Conservation (phyloP, 192 early-diverging fungal species). For the Podila epigama region DNA sequence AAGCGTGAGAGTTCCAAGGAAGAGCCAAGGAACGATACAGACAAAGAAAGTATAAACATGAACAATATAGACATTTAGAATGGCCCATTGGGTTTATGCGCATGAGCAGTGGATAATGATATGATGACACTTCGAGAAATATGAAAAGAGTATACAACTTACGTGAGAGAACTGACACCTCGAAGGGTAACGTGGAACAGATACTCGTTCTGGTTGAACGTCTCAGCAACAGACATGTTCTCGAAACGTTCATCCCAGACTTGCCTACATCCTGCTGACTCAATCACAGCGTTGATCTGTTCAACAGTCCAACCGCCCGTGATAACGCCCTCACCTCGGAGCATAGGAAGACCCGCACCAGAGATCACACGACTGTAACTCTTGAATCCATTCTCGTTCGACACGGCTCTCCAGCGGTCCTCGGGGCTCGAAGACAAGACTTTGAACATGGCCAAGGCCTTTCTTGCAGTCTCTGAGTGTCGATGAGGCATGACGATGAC, state of each 20-base stretch:
- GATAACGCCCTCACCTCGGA: slow-evolving; percentile 58
- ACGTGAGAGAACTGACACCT: slow-evolving; percentile 50
- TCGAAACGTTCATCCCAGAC: slow-evolving; percentile 61
- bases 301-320: slow-evolving; percentile 59
- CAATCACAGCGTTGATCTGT: slow-evolving; percentile 58
- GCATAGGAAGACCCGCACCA: slow-evolving; percentile 52
- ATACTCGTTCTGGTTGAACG: slow-evolving; percentile 60
- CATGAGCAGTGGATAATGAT: no score
- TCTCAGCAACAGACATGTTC: slow-evolving; percentile 53
- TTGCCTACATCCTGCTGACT: slow-evolving; percentile 55
- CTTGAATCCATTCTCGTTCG: slow-evolving; percentile 56
- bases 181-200: slow-evolving; percentile 50
- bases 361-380: slow-evolving; percentile 53
- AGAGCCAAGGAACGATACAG: not conserved
- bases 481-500: slow-evolving; percentile 39
- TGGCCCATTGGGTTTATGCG: no score
- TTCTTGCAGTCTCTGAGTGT: slow-evolving; percentile 44
- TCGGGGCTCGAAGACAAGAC: slow-evolving; percentile 41
- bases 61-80: no score
- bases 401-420: slow-evolving; percentile 57
- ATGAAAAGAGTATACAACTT: not conserved
- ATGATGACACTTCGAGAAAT: no score
- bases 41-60: not conserved
- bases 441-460: slow-evolving; percentile 56
- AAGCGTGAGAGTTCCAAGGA: slow-evolving; percentile 8